Evolutionary conservation across 2,329 filamentous ascomycete species (phyloP), one percentile per base, ranked within the genome.

Genomic region (Ophiocordyceps camponoti-saundersi): DNA sequence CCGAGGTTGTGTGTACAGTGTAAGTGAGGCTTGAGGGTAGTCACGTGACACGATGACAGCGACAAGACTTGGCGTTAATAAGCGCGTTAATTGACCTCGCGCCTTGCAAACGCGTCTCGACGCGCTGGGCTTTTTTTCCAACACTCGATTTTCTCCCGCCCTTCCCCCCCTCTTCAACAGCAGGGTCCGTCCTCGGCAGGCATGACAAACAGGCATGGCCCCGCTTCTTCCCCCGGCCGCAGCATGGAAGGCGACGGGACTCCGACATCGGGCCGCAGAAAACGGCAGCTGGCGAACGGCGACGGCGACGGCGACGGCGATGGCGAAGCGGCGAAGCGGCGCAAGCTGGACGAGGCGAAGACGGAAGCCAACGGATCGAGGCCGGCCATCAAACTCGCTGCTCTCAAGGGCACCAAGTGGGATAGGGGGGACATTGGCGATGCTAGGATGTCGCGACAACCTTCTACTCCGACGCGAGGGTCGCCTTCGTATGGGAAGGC

Each of bases 341-440:
- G 56, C 43, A 59, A 54, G 49, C 47, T 64, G n/a, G 59, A 62
- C 39, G 55, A 56, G 7, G 52, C 58, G 5, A 39, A n/a, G 15
- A n/a, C 36, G 16, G 18, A 39, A 2, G 18, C 36, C 16, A 39
- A 5, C 16, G 36, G 16, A 36, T 36, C 36, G 36, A 39, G 50
- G 16, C 50, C 63, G 4, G 61, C 63, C 8, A 62, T 65, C 46
- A 65, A 65, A 47, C 34, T 64, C 6, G 56, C 59, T 6, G 62
- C 61, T 7, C 53, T 65, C 6, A 59, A 52, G 48, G 63, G 63
- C 8, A 65, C 63, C 13, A 61, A 56, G 56, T 66, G 63, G 63
- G 63, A 66, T 46, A 59, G 54, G 4, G 59, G 57, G 30, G 55
- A 59, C 7, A 44, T 53, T 26, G 44, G 23, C 3, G 18, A 18